These are phyloP conservation scores for Termitomyces sp. DNA, from an alignment of 768 basidiomycete species.

Conservation along the genomic window DNA sequence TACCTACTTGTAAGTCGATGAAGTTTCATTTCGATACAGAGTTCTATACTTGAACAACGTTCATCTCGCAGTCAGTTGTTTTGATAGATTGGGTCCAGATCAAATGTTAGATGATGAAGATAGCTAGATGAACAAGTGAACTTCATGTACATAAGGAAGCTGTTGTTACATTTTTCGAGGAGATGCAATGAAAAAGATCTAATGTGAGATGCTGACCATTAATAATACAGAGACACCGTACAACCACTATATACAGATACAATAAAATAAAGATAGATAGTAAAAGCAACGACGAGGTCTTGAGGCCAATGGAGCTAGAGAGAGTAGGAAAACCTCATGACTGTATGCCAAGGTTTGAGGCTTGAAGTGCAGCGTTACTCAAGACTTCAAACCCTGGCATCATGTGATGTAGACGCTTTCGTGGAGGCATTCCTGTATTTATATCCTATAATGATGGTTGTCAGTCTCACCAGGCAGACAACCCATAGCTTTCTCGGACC, in stretches of 20 bases:
- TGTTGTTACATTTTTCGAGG: constrained; percentile 13
- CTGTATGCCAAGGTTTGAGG: constrained; percentile 53
- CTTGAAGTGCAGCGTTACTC: constrained; percentile 49
- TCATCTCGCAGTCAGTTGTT: background rate
- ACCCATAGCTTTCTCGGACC: constrained; percentile 27
- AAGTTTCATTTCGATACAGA: background rate
- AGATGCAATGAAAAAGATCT: constrained; percentile 4
- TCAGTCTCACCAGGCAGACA: constrained; percentile 16
- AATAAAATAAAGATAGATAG: constrained; percentile 13
- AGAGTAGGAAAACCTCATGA: constrained; percentile 31
- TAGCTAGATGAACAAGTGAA: background rate
- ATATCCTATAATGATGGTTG: constrained; percentile 40
- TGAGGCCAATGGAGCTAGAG: background rate
- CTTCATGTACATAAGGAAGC: background rate
- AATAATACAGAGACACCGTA: constrained; percentile 1
- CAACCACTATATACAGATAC: background rate
- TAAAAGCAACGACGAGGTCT: background rate
- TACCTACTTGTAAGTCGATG: background rate
- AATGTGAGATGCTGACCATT: constrained; percentile 2
- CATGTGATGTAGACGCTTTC: constrained; percentile 67
- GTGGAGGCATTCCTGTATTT: constrained; percentile 48
- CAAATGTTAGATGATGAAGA: background rate
- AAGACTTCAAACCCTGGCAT: constrained; percentile 55
- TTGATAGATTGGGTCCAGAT: background rate
- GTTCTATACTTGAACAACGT: background rate